Conservation (phyloP, 2,329 filamentous ascomycete species). For the Penicillium brasilianum region DNA sequence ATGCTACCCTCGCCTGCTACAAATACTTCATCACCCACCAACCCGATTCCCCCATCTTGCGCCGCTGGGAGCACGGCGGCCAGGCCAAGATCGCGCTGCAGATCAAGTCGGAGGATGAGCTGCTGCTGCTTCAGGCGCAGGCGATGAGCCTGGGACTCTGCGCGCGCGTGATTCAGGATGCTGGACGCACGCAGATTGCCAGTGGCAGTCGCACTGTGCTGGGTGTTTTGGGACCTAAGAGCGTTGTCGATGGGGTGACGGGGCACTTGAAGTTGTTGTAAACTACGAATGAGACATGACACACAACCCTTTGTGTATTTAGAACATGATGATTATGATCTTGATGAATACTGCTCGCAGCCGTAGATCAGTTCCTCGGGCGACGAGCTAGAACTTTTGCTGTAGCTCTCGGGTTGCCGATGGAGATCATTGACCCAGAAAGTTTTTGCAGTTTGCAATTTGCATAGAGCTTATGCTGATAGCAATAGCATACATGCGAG, state of each 20-base stretch:
- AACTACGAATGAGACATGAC: slow-evolving; percentile 27
- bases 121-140: slow-evolving; percentile 76
- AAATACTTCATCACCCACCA: slow-evolving; percentile 71
- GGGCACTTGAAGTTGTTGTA: slow-evolving; percentile 82
- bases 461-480: not conserved
- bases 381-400: not conserved
- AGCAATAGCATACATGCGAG: not conserved
- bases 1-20: slow-evolving; percentile 98
- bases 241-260: slow-evolving; percentile 83
- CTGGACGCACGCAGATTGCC: slow-evolving; percentile 96
- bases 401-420: not conserved
- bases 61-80: slow-evolving; percentile 82
- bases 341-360: slow-evolving; percentile 12
- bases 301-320: slow-evolving; percentile 5
- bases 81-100: slow-evolving; percentile 95
- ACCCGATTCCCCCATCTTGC: slow-evolving; percentile 66
- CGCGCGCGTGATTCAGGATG: slow-evolving; percentile 89
- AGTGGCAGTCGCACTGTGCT: slow-evolving; percentile 90
- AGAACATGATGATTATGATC: slow-evolving; percentile 26
- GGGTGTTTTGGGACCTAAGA: slow-evolving; percentile 81
- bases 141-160: slow-evolving; percentile 84
- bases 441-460: not conserved
- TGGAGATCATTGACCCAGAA: not conserved
- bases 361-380: not conserved
- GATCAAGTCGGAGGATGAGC: slow-evolving; percentile 79